Base-by-base conservation (phyloP, 805 yeast species). In the Phaffomyces antillensis region DNA sequence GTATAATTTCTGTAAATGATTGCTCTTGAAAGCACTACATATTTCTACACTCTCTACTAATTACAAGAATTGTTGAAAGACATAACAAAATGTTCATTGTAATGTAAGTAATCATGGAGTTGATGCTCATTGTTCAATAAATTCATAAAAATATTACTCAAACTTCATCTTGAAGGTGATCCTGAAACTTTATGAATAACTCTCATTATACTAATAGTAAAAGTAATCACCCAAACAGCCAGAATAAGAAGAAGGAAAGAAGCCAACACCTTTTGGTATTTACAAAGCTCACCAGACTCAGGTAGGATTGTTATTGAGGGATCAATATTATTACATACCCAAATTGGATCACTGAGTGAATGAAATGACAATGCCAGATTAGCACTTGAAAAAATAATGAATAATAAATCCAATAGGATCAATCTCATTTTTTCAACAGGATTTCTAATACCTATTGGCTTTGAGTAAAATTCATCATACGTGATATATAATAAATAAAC, bases 331-430 rank as follows among this genome's bases (percentile, higher is more conserved):
- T 50, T 4, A 56, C 91, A 90, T 9, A 86, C 91, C 96, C 97
- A 91, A 54, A 79, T 73, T 37, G 72, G 71, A 59, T 88, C 96
- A 59, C 70, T 85, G 42, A 90, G 67, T 0, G 96, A 81, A 60
- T 88, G 83, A 67, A 89, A 89, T 4, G 96, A 78, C 33, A 91
- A 70, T 5, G 97, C 80, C 44, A 91, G 64, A 60, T 89, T 90
- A 2, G 97, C 96, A 38, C 95, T 77, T 15, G 89, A 81, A 58
- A 90, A 86, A 20, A 91, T 89, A 50, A 93, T 87, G 63, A 93
- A 88, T 30, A 91, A 65, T 36, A 91, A 68, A 61, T 93, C 99
- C 53, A 89, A 69, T 70, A 89, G 69, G 48, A 91, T 77, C 43
- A 91, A 73, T 56, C 86, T 74, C 71, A 93, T 76, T 61, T 93